A percentile compares a stretch with the other conserved stretches of the same genome.
Conservation (phyloP, 495 filamentous ascomycete species). For the Penicillium pulvis region DNA sequence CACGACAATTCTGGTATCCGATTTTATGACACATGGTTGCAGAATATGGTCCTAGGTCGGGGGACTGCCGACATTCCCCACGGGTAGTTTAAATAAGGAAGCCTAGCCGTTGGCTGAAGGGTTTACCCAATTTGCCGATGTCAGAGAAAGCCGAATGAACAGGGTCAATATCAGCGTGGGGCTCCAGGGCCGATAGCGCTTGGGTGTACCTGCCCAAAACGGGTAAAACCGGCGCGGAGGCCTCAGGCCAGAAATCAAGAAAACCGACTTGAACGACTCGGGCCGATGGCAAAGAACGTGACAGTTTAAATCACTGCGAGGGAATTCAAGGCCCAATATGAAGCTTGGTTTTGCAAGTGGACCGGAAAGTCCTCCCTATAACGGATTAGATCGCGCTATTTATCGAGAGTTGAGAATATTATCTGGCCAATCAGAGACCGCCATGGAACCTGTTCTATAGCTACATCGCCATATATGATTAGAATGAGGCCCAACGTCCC, state of each 20-base stretch:
- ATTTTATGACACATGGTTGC: constrained; percentile 15
- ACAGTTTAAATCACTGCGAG: constrained; percentile 15
- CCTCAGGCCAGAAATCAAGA: constrained; percentile 4
- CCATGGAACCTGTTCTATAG: constrained; percentile 8
- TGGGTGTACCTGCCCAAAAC: constrained; percentile 30
- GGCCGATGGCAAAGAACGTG: constrained; percentile 5
- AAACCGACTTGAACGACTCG: constrained; percentile 3
- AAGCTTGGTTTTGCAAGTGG: constrained; percentile 2
- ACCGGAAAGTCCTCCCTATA: constrained; percentile 22
- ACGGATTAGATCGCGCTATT: constrained; percentile 24
- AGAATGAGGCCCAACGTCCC: constrained; percentile 2
- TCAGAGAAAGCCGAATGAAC: constrained; percentile 5
- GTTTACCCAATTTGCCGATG: constrained; percentile 8
- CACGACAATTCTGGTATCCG: neutral
- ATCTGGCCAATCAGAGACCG: constrained; percentile 26
- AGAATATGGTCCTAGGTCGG: neutral
- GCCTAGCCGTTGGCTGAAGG: neutral
- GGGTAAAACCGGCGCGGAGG: neutral
- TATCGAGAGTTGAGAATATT: constrained; percentile 28
- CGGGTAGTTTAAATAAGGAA: neutral
- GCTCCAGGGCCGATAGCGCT: constrained; percentile 12
- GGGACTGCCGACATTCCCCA: neutral
- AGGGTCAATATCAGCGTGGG: constrained; percentile 5
- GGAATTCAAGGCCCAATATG: constrained; percentile 23
- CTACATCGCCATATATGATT: constrained; percentile 15